Conservation (phyloP, 1,284 basidiomycete species). For the Pterulicium gracile region DNA sequence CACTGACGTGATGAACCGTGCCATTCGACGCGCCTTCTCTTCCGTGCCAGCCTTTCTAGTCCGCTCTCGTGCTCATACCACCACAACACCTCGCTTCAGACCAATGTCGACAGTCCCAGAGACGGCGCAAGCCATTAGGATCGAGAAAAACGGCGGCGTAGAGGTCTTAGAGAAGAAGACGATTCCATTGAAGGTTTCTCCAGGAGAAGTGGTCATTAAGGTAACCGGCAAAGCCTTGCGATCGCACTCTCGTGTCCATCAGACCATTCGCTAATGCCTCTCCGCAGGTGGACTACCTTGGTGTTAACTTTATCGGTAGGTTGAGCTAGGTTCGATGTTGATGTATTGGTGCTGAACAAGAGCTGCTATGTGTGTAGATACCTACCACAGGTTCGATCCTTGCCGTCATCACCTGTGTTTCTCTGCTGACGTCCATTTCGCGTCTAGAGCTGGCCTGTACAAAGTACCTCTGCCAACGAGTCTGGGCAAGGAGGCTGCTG, state of each 20-base stretch:
- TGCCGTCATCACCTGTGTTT: background rate
- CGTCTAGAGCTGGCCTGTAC: conserved; percentile 46
- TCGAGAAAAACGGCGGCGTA: conserved; percentile 46
- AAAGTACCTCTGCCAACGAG: conserved; percentile 52
- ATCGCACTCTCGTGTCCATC: conserved; percentile 9
- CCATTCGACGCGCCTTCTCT: background rate
- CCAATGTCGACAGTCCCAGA: background rate
- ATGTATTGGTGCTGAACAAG: no score
- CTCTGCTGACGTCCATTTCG: conserved; percentile 1
- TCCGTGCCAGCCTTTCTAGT: background rate
- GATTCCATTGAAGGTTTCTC: conserved; percentile 38
- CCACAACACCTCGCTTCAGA: background rate
- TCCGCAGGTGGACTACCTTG: conserved; percentile 49
- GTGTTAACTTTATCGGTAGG: conserved; percentile 78
- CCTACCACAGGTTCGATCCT: background rate
- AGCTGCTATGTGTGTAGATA: conserved; percentile 8
- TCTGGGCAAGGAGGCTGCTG: conserved; percentile 74
- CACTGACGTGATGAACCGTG: background rate
- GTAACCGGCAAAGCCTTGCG: conserved; percentile 24
- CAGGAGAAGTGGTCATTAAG: conserved; percentile 73
- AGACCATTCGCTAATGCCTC: conserved; percentile 9
- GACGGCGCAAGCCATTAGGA: conserved; percentile 18
- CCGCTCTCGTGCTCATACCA: background rate
- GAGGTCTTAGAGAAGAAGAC: conserved; percentile 66
- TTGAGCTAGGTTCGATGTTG: no score